Conservation (phyloP, 257 asterid genomes). For the Solanum chilense region DNA sequence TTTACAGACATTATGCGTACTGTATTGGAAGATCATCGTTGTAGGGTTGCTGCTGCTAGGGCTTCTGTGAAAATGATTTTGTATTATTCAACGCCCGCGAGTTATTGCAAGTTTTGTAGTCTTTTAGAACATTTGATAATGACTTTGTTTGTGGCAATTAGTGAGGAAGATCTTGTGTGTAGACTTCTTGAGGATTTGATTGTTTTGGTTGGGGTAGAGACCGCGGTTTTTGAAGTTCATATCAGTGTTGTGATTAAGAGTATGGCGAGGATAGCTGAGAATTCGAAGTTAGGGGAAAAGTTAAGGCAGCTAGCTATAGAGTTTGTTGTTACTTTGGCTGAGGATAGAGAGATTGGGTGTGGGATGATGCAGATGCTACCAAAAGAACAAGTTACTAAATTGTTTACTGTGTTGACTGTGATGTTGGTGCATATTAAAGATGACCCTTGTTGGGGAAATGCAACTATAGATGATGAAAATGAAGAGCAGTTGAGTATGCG, state of each 20-base stretch:
- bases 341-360: neutral
- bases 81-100: neutral
- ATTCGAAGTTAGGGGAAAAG: neutral
- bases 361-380: neutral
- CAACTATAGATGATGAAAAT: neutral
- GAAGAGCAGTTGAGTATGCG: neutral
- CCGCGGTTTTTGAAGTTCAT: neutral
- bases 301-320: neutral
- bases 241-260: neutral
- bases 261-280: neutral
- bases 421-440: neutral
- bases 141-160: neutral
- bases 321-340: neutral
- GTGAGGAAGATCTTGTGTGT: neutral
- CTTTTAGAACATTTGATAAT: neutral
- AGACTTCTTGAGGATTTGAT: neutral
- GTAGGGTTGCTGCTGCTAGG: neutral
- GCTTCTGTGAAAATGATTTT: neutral
- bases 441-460: neutral
- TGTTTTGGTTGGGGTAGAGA: neutral
- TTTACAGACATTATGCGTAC: neutral
- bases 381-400: neutral
- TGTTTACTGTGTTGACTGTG: neutral
- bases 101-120: neutral
- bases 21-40: neutral